Conservation (phyloP, 2,329 filamentous ascomycete genomes). For the Ceratocystis huliohia region DNA sequence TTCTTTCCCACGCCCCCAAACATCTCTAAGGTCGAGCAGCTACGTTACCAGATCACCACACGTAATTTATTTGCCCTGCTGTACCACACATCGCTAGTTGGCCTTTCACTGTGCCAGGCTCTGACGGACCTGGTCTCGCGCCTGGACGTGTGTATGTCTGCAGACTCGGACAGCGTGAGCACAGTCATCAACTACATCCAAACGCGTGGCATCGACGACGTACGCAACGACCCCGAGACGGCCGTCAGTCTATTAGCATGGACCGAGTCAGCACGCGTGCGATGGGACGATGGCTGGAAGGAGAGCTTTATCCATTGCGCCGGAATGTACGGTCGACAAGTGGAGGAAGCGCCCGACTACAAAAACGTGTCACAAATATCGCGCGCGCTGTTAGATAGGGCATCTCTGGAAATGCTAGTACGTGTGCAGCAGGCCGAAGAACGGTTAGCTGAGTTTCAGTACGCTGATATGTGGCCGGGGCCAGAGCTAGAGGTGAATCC, state of each 20-base stretch:
- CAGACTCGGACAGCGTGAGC: conserved; percentile 43
- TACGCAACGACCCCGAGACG: conserved; percentile 45
- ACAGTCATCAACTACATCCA: conserved; percentile 50
- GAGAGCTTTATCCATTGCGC: conserved; percentile 55
- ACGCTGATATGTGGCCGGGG: conserved; percentile 46
- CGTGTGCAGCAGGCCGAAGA: conserved; percentile 51
- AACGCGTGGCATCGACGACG: conserved; percentile 48
- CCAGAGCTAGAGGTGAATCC: conserved; percentile 25
- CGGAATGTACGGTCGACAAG: conserved; percentile 43
- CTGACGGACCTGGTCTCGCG: conserved; percentile 49
- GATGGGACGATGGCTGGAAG: conserved; percentile 54
- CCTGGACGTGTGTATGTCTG: conserved; percentile 45
- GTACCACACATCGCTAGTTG: conserved; percentile 52
- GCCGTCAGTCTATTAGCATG: conserved; percentile 52
- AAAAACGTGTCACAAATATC: conserved; percentile 48
- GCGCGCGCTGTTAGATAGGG: conserved; percentile 48
- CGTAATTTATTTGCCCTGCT: conserved; percentile 57
- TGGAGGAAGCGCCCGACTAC: conserved; percentile 45
- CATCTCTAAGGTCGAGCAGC: conserved; percentile 35
- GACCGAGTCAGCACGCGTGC: conserved; percentile 48
- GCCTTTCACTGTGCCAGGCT: conserved; percentile 49
- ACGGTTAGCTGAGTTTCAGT: conserved; percentile 47
- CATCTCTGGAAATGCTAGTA: conserved; percentile 48
- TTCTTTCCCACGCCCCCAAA: conserved; percentile 47
- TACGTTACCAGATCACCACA: conserved; percentile 50